phyloP scores from a whole-genome alignment of 441 rosid species.

The Pelargonium myrrhifolium region DNA sequence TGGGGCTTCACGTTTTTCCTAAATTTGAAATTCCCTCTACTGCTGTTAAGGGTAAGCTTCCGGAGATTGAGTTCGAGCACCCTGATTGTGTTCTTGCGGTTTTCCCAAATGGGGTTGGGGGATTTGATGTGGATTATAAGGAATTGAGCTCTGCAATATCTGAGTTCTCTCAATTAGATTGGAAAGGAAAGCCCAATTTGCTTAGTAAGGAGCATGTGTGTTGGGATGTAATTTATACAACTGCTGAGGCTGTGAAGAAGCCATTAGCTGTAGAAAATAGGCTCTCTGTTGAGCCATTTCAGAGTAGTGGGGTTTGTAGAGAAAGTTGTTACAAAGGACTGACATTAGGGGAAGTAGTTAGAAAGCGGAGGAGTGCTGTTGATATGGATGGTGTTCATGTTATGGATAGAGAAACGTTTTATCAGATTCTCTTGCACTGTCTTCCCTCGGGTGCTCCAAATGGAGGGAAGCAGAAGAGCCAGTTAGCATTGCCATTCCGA shows the following conservation, averaged over 20 bases:
- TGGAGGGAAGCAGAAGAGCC: constrained; percentile 46
- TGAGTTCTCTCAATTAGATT: constrained; percentile 40
- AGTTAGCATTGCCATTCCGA: constrained; percentile 60
- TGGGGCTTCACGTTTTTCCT: constrained; percentile 46
- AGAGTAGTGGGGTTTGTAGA: constrained; percentile 36
- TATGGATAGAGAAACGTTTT: constrained; percentile 56
- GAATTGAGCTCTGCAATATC: constrained; percentile 33
- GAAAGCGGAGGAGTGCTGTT: constrained; percentile 81
- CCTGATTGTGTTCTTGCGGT: constrained; percentile 79
- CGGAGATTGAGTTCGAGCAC: constrained; percentile 67
- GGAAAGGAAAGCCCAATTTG: constrained; percentile 61
- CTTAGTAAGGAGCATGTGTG: constrained; percentile 69
- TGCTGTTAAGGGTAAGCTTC: constrained; percentile 45
- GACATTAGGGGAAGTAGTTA: constrained; percentile 47
- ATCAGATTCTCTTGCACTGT: constrained; percentile 72
- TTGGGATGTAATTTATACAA: constrained; percentile 67
- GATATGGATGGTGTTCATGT: constrained; percentile 68
- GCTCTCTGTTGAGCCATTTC: constrained; percentile 32
- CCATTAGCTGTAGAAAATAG: constrained; percentile 28
- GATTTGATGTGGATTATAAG: constrained; percentile 37
- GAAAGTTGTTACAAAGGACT: constrained; percentile 43
- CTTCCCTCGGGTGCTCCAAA: constrained; percentile 57
- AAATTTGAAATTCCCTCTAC: constrained; percentile 35
- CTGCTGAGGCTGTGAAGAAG: constrained; percentile 66
- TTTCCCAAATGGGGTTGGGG: constrained; percentile 44